Evolutionary conservation across 176 grass and related monocot genomes (phyloP).

Genomic region (Pontederia crassipes): DNA sequence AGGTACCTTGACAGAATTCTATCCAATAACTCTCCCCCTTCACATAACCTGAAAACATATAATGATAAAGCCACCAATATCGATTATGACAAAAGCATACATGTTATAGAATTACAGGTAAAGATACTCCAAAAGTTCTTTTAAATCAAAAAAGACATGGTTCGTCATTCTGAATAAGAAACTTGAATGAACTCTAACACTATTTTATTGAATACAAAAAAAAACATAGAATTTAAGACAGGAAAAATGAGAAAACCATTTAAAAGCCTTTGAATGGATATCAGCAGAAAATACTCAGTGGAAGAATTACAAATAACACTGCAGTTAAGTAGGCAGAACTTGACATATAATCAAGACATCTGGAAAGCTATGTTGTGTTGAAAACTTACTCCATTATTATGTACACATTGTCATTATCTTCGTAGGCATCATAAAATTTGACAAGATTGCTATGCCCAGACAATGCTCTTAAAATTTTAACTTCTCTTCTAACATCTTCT

Average conservation of each 20-base stretch:
- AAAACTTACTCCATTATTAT: constrained; percentile 86
- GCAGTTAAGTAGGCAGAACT: neutral
- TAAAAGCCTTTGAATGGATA: neutral
- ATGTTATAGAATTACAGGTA: neutral
- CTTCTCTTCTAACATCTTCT: constrained; percentile 76
- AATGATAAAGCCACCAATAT: neutral
- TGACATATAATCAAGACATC: constrained; percentile 2
- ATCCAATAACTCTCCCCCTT: constrained; percentile 67
- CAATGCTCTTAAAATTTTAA: constrained; percentile 78
- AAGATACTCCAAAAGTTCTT: neutral
- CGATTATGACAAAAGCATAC: neutral
- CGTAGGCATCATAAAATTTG: constrained; percentile 75
- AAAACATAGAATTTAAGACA: too few species aligned
- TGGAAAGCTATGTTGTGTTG: neutral
- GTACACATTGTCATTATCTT: constrained; percentile 70
- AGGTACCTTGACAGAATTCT: constrained; percentile 76
- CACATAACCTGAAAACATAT: constrained; percentile 42
- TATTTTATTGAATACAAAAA: too few species aligned
- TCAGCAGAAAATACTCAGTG: neutral
- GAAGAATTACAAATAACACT: too few species aligned
- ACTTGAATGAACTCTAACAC: too few species aligned
- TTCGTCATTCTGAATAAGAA: too few species aligned
- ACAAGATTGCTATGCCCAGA: constrained; percentile 64
- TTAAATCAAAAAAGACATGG: too few species aligned
- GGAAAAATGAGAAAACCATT: too few species aligned